Evolutionary conservation across 2,329 filamentous ascomycete species (phyloP).

Genomic region (Trichoderma sp.): DNA sequence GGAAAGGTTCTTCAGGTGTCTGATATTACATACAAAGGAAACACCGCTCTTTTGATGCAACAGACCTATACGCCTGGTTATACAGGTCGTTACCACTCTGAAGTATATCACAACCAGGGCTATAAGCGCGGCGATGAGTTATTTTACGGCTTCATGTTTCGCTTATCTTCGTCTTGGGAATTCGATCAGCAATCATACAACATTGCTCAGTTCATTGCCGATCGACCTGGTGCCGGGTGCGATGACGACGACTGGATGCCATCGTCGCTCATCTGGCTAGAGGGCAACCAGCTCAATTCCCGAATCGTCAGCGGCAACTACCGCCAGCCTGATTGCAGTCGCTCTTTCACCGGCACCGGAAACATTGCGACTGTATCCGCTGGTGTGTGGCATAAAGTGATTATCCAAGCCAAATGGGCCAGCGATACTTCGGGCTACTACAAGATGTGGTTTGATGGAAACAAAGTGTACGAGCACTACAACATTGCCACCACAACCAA

Average conservation of each 20-base stretch:
- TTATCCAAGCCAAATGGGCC: constrained; percentile 50
- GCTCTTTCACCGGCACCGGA: constrained; percentile 29
- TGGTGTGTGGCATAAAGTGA: constrained; percentile 51
- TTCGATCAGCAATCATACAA: constrained; percentile 50
- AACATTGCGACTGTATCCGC: constrained; percentile 45
- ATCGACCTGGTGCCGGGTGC: constrained; percentile 48
- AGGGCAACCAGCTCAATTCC: constrained; percentile 47
- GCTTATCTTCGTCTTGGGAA: constrained; percentile 50
- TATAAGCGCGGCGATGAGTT: constrained; percentile 49
- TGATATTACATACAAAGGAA: constrained; percentile 44
- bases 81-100: constrained; percentile 52
- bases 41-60: constrained; percentile 48
- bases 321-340: constrained; percentile 33
- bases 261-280: constrained; percentile 51
- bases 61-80: constrained; percentile 48
- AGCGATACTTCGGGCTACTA: constrained; percentile 48
- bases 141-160: constrained; percentile 55
- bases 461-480: constrained; percentile 45
- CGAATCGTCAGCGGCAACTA: constrained; percentile 41
- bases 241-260: constrained; percentile 51
- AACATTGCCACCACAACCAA: constrained; percentile 49
- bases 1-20: constrained; percentile 48
- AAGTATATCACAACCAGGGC: constrained; percentile 47
- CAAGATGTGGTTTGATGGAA: constrained; percentile 52
- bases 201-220: constrained; percentile 54